Base-by-base conservation (phyloP, 1,139 yeast species). In the Taphrina betulina region DNA sequence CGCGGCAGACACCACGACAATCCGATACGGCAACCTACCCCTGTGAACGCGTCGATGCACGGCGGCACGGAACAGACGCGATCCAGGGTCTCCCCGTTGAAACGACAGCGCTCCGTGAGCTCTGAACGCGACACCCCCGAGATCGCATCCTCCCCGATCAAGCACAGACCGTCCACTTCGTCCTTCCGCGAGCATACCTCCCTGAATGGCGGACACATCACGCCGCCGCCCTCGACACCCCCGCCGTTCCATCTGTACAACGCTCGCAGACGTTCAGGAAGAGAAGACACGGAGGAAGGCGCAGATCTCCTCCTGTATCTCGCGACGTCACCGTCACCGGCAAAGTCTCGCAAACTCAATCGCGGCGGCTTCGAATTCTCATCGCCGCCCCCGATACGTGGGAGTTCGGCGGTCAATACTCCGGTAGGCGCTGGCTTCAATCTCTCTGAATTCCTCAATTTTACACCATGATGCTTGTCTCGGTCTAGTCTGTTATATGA, bases 241-340 rank as follows among this genome's bases (percentile, higher is more conserved):
- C 58, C 58, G 10, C 58, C 48, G 2, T n/a, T 29, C 26, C 45
- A 40, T 14, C 12, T 29, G 26, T 33, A 34, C 34, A 10, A 19
- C 14, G 7, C 43, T 12, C 24, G 53, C 31, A 40, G 23, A 14
- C 14, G 22, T 8, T 24, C 46, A 41, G 19, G 38, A 22, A 48
- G 31, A 38, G 52, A 41, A 14, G 55, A 43, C 5, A 36, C 59
- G 59, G 86, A 83, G 54, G 89, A 83, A 67, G 95, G 95, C 3
- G 95, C 95, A 0, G 94, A 85, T 67, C 71, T 87, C 60, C 75
- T 87, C 60, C 78, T 87, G 81, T 87, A 80, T 67, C 74, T 87
- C 64, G 95, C 95, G 2, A 85, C 94, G 3, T 85, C 95, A 2
- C 95, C 95, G 0, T 83, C 92, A 0, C 88, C 90, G 0, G 82